Evolutionary conservation across 2,329 filamentous ascomycete species (phyloP).

Genomic region (Colletotrichum salicis): DNA sequence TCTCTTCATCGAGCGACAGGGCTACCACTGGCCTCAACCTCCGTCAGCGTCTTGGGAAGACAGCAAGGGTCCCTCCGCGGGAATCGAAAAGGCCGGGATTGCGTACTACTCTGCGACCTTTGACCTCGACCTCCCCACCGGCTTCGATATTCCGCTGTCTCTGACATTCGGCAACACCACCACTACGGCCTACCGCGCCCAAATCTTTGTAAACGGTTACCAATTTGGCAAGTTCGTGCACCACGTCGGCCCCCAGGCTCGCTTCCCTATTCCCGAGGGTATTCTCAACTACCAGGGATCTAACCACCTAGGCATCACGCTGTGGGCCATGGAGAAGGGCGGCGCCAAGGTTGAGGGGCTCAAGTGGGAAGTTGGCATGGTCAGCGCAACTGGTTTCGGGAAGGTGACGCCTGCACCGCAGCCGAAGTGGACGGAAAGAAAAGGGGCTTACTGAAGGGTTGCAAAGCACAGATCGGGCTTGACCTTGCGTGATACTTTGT

Average conservation of each 20-base stretch:
- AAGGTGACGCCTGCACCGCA: conserved; percentile 54
- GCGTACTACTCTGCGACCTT: conserved; percentile 66
- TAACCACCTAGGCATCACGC: conserved; percentile 72
- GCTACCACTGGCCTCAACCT: conserved; percentile 63
- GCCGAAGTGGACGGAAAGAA: conserved; percentile 53
- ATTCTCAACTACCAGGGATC: conserved; percentile 73
- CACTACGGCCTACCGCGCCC: conserved; percentile 58
- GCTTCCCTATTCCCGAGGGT: conserved; percentile 75
- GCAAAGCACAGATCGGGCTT: background rate
- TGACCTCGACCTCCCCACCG: conserved; percentile 60
- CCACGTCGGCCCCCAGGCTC: conserved; percentile 75
- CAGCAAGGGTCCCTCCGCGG: conserved; percentile 45
- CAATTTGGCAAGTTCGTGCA: conserved; percentile 67
- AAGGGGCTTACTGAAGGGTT: conserved; percentile 55
- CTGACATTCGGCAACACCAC: conserved; percentile 62
- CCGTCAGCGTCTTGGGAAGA: conserved; percentile 55
- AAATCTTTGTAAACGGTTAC: conserved; percentile 77
- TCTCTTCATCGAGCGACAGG: conserved; percentile 65
- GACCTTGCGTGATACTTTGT: too few relatives aligned
- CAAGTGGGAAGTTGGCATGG: conserved; percentile 48
- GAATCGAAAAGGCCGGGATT: conserved; percentile 60
- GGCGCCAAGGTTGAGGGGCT: conserved; percentile 54
- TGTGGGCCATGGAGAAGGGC: conserved; percentile 70
- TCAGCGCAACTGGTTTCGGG: conserved; percentile 57
- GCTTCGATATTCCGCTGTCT: conserved; percentile 66